A percentile compares a stretch with the other conserved stretches of the same genome.
Evolutionary conservation across 768 basidiomycete species (phyloP).

Genomic region (Cystobasidium tubakii): DNA sequence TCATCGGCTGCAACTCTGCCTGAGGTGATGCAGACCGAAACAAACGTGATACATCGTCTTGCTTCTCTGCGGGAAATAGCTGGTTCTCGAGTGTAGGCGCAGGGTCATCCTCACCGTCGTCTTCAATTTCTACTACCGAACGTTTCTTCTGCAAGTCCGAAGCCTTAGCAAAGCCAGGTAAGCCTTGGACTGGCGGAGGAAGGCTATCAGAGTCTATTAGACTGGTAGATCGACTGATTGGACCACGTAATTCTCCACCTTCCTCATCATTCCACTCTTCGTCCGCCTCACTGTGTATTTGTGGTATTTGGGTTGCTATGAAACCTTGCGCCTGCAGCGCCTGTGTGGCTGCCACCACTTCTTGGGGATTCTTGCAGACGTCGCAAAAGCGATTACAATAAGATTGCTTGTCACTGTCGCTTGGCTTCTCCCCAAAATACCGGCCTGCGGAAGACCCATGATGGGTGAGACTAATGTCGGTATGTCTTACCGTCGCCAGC

Average conservation of each 20-base stretch:
- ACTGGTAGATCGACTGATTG: not conserved
- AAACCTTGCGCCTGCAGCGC: not conserved
- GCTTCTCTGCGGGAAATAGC: not conserved
- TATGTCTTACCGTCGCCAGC: too few relatives aligned
- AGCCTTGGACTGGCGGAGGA: not conserved
- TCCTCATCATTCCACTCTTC: constrained; percentile 16
- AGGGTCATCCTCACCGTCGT: constrained; percentile 2
- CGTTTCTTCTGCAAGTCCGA: constrained; percentile 1
- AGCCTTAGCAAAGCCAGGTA: constrained; percentile 26
- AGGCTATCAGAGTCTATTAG: not conserved
- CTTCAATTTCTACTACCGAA: not conserved
- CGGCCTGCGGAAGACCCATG: constrained; percentile 4
- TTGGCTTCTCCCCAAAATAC: constrained; percentile 35
- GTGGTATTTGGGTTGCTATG: constrained; percentile 9
- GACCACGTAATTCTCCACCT: not conserved
- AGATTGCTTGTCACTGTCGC: not conserved
- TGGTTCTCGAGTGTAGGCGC: not conserved
- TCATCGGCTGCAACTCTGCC: not conserved
- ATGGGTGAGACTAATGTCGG: not conserved
- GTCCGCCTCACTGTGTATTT: constrained; percentile 13
- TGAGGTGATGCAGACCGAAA: not conserved
- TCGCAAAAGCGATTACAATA: constrained; percentile 37
- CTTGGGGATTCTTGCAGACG: constrained; percentile 18
- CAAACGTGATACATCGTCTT: not conserved
- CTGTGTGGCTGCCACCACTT: not conserved